Evolutionary conservation across 2,329 filamentous ascomycete species (phyloP), one percentile per base, ranked within the genome.

Genomic region (Pseudogymnoascus sp.): DNA sequence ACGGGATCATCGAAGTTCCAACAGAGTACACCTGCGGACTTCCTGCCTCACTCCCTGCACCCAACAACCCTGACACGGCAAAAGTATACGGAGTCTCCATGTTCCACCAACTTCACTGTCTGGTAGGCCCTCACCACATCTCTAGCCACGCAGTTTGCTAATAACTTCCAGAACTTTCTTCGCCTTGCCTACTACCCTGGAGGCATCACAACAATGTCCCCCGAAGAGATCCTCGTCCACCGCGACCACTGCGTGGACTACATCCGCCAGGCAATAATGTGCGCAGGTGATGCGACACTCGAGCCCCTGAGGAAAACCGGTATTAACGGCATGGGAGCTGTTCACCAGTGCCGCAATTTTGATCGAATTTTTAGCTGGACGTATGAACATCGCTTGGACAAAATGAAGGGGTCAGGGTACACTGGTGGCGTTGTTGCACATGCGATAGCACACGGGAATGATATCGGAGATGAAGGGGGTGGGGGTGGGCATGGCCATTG

Each of bases 81-180:
- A 65, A 65, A 45, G 64, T 65, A 12, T 64, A 65, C 23, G 63
- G 64, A 10, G 64, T 65, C 26, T 64, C 59, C 51, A 63, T 65
- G 63, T 66, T 66, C 39, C 64, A 66, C 63, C 63, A 65, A 26
- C 63, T 66, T 1, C 64, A 65, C 40, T 65, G 64, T 7, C 63
- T 66, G 10, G 45, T 57, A 31, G 47, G 39, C 34, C 40, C 39
- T 37, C 36, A 29, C 16, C 6, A 60, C 37, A 39, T 34, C 36
- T 23, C 31, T 18, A n/a, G n/a, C 31, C n/a, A 39, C 14, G 10
- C 26, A 31, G 7, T 16, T 59, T 45, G 18, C 40, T 45, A 14
- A 45, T 21, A 23, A 45, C 12, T 10, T 7, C 10, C 40, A 23
- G 40, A 45, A 45, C 40, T 45, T 45, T 23, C 40, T 45, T 23